phyloP scores from a whole-genome alignment of 2,329 filamentous ascomycete species.

The Penicillium crustosum region DNA sequence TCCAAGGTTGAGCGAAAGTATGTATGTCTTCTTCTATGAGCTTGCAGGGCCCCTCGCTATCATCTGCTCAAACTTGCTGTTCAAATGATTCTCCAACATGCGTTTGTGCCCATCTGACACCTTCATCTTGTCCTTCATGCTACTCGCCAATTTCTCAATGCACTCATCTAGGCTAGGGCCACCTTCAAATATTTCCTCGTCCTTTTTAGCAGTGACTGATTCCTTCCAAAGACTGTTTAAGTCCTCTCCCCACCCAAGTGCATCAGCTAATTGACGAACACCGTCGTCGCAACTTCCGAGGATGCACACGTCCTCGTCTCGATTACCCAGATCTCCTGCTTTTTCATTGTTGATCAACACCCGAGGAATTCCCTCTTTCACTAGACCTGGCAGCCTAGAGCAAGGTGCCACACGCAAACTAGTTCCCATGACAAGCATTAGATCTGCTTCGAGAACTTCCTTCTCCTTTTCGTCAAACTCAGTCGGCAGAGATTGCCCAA shows the following conservation, averaged over 20 bases:
- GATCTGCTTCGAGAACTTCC: conserved; percentile 59
- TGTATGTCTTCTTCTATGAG: not conserved
- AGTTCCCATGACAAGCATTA: conserved; percentile 76
- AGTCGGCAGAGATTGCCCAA: conserved; percentile 66
- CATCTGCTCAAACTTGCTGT: conserved; percentile 22
- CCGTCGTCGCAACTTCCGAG: conserved; percentile 75
- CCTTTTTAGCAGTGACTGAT: conserved; percentile 59
- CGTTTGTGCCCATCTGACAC: conserved; percentile 43
- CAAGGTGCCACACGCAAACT: conserved; percentile 80
- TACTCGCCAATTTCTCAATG: conserved; percentile 50
- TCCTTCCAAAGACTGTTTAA: conserved; percentile 68
- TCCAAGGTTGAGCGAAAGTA: not conserved
- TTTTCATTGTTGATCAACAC: conserved; percentile 77
- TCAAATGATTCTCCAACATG: conserved; percentile 32
- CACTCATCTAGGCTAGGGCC: conserved; percentile 54
- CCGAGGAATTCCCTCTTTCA: conserved; percentile 60
- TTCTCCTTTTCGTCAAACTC: conserved; percentile 58
- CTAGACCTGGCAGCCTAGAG: conserved; percentile 66
- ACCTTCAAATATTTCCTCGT: conserved; percentile 35
- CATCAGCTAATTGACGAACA: conserved; percentile 68
- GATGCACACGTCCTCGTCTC: conserved; percentile 72
- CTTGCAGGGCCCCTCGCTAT: not conserved
- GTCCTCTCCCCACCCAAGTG: conserved; percentile 76
- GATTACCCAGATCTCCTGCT: conserved; percentile 71
- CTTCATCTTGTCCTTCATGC: conserved; percentile 50